phyloP scores from a whole-genome alignment of 352 stramenopile genomes.

The Globisporangium alternatum region DNA sequence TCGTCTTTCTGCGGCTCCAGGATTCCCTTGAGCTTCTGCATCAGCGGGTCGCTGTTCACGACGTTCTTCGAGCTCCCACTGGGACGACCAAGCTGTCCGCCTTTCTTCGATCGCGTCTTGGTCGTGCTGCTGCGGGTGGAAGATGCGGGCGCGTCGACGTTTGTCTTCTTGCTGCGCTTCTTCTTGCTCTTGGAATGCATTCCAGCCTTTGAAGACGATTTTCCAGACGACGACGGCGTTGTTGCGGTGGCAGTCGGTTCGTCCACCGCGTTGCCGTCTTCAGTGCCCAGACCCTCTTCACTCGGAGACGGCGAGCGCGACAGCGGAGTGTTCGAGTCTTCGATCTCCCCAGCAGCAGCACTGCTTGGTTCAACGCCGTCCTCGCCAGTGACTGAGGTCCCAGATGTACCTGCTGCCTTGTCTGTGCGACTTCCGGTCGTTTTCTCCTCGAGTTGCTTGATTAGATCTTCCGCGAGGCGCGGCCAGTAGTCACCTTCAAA shows the following conservation, averaged over 20 bases:
- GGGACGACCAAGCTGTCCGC: constrained; percentile 32
- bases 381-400: constrained; percentile 12
- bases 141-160: constrained; percentile 43
- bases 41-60: constrained; percentile 92
- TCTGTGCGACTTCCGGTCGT: constrained; percentile 38
- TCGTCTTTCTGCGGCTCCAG: constrained; percentile 99
- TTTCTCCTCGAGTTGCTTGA: constrained; percentile 97
- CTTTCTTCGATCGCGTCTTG: constrained; percentile 70
- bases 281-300: constrained; percentile 30
- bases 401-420: constrained; percentile 11
- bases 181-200: constrained; percentile 61
- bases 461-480: constrained; percentile 97
- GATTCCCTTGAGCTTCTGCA: constrained; percentile 97
- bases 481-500: constrained; percentile 99
- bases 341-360: constrained; percentile 16
- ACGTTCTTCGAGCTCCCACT: constrained; percentile 64
- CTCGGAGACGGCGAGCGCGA: constrained; percentile 49
- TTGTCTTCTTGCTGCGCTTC: constrained; percentile 74
- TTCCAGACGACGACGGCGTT: constrained; percentile 15
- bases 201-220: constrained; percentile 22
- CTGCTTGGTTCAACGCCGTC: constrained; percentile 9
- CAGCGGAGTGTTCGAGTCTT: constrained; percentile 38
- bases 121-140: constrained; percentile 66
- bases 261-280: constrained; percentile 19
- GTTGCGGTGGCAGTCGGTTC: constrained; percentile 13